Percentiles rank a stretch among this genome's conserved stretches.
These are phyloP conservation scores for Syncephalastrum monosporum DNA, from an alignment of 371 early-diverging fungal genomes.

Conservation along the genomic window DNA sequence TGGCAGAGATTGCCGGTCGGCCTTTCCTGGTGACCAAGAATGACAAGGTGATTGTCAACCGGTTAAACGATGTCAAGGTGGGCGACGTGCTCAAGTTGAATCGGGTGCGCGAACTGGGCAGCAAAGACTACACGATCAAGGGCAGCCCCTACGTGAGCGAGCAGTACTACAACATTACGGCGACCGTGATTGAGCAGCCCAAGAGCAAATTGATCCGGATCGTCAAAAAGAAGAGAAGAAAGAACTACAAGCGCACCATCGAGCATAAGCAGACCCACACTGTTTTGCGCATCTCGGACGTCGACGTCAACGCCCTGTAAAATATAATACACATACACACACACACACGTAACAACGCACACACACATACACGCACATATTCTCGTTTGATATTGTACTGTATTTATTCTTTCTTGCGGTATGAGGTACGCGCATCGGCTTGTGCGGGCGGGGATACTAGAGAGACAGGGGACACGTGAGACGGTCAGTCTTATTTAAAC, in stretches of 20 bases:
- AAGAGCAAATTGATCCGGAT: slow-evolving; percentile 75
- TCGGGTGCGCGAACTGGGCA: slow-evolving; percentile 86
- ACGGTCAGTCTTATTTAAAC: background rate
- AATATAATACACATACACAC: slow-evolving; percentile 8
- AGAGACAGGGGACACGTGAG: background rate
- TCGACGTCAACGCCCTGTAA: slow-evolving; percentile 61
- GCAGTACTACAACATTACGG: slow-evolving; percentile 70
- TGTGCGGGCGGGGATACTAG: slow-evolving; percentile 19
- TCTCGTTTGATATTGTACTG: background rate
- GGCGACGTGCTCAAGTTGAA: slow-evolving; percentile 89
- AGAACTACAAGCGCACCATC: slow-evolving; percentile 76
- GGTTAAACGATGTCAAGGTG: slow-evolving; percentile 74
- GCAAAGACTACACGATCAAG: slow-evolving; percentile 80
- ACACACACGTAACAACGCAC: background rate
- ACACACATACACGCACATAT: background rate
- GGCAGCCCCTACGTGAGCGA: slow-evolving; percentile 86
- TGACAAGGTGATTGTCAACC: slow-evolving; percentile 85
- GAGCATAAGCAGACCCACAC: slow-evolving; percentile 76
- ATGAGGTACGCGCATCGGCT: slow-evolving; percentile 14
- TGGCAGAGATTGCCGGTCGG: slow-evolving; percentile 86
- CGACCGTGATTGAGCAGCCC: slow-evolving; percentile 90
- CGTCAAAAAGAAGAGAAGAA: slow-evolving; percentile 88
- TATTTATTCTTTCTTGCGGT: slow-evolving; percentile 9
- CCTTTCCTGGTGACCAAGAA: slow-evolving; percentile 85
- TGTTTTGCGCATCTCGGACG: slow-evolving; percentile 72